phyloP scores from a whole-genome alignment of 2,329 filamentous ascomycete species.

The Chrysoporthe puriensis region DNA sequence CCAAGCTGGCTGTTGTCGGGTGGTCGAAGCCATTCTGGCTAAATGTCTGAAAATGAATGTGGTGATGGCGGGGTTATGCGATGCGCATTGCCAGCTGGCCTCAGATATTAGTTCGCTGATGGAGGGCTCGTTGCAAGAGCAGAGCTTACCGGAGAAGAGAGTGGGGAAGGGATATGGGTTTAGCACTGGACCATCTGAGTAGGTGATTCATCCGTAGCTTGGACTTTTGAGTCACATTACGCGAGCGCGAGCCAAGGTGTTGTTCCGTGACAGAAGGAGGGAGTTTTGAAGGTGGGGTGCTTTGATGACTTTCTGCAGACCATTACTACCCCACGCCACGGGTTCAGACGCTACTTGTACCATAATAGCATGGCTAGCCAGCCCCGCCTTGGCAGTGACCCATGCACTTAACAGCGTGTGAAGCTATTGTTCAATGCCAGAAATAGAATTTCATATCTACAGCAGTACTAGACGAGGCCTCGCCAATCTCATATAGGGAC shows the following conservation, averaged over 20 bases:
- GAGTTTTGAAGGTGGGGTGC: conserved; percentile 10
- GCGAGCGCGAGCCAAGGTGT: neutral
- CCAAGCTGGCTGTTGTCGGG: conserved; percentile 26
- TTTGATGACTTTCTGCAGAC: conserved; percentile 1
- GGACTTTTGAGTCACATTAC: conserved; percentile 18
- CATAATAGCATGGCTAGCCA: neutral
- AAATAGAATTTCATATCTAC: too few relatives aligned
- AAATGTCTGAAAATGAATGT: neutral
- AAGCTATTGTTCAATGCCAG: too few relatives aligned
- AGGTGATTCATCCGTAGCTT: conserved; percentile 15
- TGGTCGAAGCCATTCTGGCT: conserved; percentile 21
- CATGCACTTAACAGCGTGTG: neutral
- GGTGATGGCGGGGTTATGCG: conserved; percentile 2
- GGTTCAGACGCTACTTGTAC: neutral
- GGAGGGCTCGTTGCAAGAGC: neutral
- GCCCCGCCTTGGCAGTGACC: neutral
- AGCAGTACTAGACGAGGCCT: too few relatives aligned
- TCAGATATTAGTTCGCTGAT: neutral
- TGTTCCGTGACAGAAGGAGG: conserved; percentile 12
- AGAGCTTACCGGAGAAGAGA: neutral
- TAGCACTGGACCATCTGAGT: conserved; percentile 11
- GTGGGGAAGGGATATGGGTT: neutral
- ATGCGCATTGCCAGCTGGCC: conserved; percentile 15
- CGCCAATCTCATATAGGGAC: neutral
- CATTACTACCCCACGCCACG: neutral